Conservation (phyloP, 257 asterid species). For the Penstemon eatonii region DNA sequence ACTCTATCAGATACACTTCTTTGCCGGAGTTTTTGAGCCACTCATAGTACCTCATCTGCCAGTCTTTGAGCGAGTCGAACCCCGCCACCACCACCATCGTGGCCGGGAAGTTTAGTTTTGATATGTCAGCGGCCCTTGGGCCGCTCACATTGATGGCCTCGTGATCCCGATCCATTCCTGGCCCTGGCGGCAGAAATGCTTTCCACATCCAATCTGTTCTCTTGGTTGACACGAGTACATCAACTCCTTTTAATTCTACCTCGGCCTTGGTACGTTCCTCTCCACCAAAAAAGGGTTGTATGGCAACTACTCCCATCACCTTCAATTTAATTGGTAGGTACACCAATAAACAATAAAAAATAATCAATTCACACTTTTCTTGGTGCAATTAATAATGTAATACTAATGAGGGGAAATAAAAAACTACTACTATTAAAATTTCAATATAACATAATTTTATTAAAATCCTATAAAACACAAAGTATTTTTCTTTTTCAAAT, state of each 20-base stretch:
- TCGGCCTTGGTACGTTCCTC: conserved; percentile 63
- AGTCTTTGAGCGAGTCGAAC: conserved; percentile 65
- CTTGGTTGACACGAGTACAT: conserved; percentile 34
- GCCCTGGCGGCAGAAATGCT: conserved; percentile 48
- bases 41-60: conserved; percentile 66
- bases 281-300: conserved; percentile 85
- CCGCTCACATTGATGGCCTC: conserved; percentile 69
- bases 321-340: conserved; percentile 17
- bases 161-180: conserved; percentile 53
- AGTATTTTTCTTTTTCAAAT: no score
- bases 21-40: conserved; percentile 66
- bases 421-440: no score
- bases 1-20: conserved; percentile 53
- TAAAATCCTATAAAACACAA: no score
- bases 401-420: no score
- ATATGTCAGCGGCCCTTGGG: conserved; percentile 62
- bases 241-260: conserved; percentile 38
- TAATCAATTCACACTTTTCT: not conserved
- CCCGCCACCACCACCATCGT: conserved; percentile 68
- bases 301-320: conserved; percentile 65
- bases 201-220: conserved; percentile 70
- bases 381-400: no score
- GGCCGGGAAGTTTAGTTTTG: conserved; percentile 58
- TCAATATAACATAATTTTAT: no score
- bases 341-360: not conserved